Percentiles rank a stretch among this genome's conserved stretches.
These are phyloP conservation scores for Trametes sp. DNA, from an alignment of 1,284 basidiomycete genomes.

Conservation along the genomic window DNA sequence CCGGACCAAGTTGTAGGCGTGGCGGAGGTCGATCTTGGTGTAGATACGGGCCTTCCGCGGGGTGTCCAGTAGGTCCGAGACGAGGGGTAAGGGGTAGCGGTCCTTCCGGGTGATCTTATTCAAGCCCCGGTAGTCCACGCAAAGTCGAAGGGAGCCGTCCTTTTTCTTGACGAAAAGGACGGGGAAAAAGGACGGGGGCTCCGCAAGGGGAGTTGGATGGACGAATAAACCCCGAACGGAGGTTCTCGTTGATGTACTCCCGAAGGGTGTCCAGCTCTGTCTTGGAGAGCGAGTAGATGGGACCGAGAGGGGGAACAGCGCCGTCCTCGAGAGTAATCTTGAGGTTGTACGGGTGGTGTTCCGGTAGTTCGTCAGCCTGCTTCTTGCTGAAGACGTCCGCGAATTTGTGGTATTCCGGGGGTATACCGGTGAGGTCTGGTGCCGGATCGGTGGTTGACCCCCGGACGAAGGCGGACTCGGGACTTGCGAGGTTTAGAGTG, in stretches of 20 bases:
- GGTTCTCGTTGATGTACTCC: conserved; percentile 48
- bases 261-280: conserved; percentile 40
- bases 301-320: conserved; percentile 20
- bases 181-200: conserved; percentile 54
- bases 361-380: conserved; percentile 20
- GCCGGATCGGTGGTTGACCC: conserved; percentile 14
- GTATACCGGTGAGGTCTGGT: conserved; percentile 35
- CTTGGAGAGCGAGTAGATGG: conserved; percentile 37
- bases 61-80: conserved; percentile 45
- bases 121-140: conserved; percentile 52
- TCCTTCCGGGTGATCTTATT: conserved; percentile 50
- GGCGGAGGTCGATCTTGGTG: conserved; percentile 43
- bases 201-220: conserved; percentile 46
- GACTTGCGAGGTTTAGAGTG: conserved; percentile 9
- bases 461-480: not conserved
- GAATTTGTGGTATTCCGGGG: conserved; percentile 23
- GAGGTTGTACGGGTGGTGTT: conserved; percentile 26
- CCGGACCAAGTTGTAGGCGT: conserved; percentile 42
- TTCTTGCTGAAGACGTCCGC: conserved; percentile 26
- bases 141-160: conserved; percentile 46
- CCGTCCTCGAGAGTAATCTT: conserved; percentile 27
- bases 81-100: conserved; percentile 50
- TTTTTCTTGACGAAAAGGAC: conserved; percentile 55
- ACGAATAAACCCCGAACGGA: conserved; percentile 45
- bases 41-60: conserved; percentile 37